phyloP scores from a whole-genome alignment of 1,284 basidiomycete species.

The Ceratobasidium theobromae region DNA sequence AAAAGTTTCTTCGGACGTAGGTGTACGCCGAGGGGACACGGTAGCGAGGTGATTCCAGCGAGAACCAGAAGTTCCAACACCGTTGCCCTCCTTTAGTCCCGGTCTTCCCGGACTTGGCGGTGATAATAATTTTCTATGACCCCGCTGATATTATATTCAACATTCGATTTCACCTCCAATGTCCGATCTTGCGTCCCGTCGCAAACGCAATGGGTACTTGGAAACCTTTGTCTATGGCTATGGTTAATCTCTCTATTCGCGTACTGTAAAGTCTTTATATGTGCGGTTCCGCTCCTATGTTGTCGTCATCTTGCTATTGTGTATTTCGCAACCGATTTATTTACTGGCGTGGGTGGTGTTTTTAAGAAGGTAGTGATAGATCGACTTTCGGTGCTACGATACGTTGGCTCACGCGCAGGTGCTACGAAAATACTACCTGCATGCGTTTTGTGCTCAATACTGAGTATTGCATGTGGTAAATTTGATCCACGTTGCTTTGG shows the following conservation, averaged over 20 bases:
- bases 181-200: too few species aligned
- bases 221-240: conserved; percentile 12
- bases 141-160: too few species aligned
- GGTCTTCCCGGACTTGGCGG: not conserved
- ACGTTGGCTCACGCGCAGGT: too few species aligned
- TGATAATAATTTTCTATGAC: not conserved
- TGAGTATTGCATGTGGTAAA: too few species aligned
- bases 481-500: too few species aligned
- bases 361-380: too few species aligned
- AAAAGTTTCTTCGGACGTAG: conserved; percentile 18
- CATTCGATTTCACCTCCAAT: too few species aligned
- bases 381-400: too few species aligned
- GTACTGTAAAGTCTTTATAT: conserved; percentile 31
- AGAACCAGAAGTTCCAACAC: not conserved
- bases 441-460: too few species aligned
- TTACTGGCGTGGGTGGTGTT: too few species aligned
- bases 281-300: conserved; percentile 22
- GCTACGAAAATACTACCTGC: too few species aligned
- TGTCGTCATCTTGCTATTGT: conserved; percentile 8
- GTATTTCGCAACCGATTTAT: conserved; percentile 14
- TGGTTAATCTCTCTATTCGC: conserved; percentile 19
- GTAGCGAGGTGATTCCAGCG: conserved; percentile 1
- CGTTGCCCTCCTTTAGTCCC: not conserved
- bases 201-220: too few species aligned
- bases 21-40: conserved; percentile 8